A percentile compares a stretch with the other conserved stretches of the same genome.
phyloP scores from a whole-genome alignment of 108 stramenopile genomes.

The Tribonema minus region DNA sequence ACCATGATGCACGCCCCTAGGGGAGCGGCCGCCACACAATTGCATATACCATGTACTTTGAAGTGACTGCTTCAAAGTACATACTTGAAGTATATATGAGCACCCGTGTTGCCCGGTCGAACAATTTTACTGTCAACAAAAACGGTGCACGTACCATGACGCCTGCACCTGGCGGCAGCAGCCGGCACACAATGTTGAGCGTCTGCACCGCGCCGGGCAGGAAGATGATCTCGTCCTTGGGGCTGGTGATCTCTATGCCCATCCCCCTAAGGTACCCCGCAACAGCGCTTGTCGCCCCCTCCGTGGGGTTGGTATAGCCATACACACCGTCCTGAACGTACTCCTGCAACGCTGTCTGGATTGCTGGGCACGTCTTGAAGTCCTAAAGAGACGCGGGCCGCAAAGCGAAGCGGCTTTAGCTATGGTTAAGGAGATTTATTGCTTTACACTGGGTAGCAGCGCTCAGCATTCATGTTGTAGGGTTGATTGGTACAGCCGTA shows the following conservation, averaged over 20 bases:
- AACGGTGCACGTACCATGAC: slow-evolving; percentile 19
- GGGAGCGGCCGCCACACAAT: background rate
- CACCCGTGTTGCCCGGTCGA: background rate
- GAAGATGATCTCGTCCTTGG: slow-evolving; percentile 10
- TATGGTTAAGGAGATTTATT: no score
- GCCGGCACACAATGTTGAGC: slow-evolving; percentile 1
- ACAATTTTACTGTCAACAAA: no score
- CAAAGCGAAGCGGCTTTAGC: no score
- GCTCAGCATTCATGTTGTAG: no score
- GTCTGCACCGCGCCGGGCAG: slow-evolving; percentile 10
- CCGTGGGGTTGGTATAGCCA: slow-evolving; percentile 42
- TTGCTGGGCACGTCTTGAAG: slow-evolving; percentile 18
- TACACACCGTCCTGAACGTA: slow-evolving; percentile 50
- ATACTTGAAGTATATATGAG: background rate
- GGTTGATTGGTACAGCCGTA: slow-evolving; percentile 47
- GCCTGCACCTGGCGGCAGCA: slow-evolving; percentile 9
- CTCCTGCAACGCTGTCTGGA: slow-evolving; percentile 26
- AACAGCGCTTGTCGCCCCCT: slow-evolving; percentile 28
- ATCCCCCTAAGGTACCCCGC: slow-evolving; percentile 16
- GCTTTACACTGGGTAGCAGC: no score
- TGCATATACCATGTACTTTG: no score
- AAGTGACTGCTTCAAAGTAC: no score
- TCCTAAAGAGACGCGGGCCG: no score
- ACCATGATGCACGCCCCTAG: background rate
- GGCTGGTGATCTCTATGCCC: background rate